Evolutionary conservation across 257 asterid species (phyloP).

Genomic region (Lycium barbarum): DNA sequence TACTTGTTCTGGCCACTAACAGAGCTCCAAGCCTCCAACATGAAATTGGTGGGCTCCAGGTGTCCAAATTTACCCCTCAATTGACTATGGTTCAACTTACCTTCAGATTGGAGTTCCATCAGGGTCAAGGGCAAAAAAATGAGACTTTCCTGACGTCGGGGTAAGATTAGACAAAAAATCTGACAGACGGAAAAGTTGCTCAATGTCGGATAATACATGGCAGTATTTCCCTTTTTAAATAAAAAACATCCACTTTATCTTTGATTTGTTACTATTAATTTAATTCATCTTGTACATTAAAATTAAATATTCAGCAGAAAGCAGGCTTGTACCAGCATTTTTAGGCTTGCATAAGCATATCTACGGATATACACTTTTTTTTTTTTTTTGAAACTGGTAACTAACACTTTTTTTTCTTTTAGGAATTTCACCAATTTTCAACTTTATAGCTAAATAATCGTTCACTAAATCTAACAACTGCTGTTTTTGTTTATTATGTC

Average conservation of each 20-base stretch:
- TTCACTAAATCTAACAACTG: neutral
- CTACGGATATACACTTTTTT: neutral
- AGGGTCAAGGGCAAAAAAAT: neutral
- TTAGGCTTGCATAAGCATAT: neutral
- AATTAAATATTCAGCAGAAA: neutral
- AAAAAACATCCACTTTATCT: neutral
- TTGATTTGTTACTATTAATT: neutral
- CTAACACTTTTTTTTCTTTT: neutral
- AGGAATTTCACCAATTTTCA: neutral
- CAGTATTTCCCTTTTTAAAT: neutral
- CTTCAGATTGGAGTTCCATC: neutral
- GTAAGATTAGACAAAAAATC: neutral
- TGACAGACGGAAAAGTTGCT: neutral
- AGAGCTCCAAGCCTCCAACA: slow-evolving; percentile 16
- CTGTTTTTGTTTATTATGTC: neutral
- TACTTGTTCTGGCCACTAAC: neutral
- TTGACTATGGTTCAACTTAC: neutral
- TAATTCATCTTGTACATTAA: neutral
- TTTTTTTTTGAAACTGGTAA: neutral
- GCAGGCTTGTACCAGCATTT: neutral
- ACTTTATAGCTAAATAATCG: neutral
- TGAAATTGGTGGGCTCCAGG: neutral
- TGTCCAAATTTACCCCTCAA: neutral
- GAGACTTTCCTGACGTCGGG: slow-evolving; percentile 9
- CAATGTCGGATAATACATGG: neutral